A percentile compares a stretch with the other conserved stretches of the same genome.
Evolutionary conservation across 1,284 basidiomycete genomes (phyloP).

Genomic region (Microbotryum lychnidis-dioicae): DNA sequence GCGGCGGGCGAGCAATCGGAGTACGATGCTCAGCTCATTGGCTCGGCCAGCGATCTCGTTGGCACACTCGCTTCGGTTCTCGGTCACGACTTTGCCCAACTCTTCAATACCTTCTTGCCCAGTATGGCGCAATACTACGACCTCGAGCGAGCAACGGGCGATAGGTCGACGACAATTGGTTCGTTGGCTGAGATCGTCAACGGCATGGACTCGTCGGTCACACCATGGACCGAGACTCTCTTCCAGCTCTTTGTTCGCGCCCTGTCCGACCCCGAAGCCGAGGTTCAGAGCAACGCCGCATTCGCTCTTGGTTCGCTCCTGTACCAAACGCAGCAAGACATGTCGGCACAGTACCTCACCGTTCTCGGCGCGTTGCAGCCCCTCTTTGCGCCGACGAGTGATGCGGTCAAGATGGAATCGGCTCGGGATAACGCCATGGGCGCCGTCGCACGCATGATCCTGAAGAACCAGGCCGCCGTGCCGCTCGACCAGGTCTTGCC

Average conservation of each 20-base stretch:
- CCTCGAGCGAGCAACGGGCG: constrained; percentile 75
- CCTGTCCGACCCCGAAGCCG: constrained; percentile 73
- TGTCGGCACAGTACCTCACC: constrained; percentile 70
- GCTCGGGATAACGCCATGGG: constrained; percentile 95
- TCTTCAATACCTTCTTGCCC: constrained; percentile 79
- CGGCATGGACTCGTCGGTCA: constrained; percentile 91
- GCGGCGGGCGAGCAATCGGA: constrained; percentile 63
- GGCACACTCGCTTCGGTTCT: constrained; percentile 79
- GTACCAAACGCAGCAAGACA: constrained; percentile 75
- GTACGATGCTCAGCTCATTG: constrained; percentile 92
- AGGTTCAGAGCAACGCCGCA: constrained; percentile 92
- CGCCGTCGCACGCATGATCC: constrained; percentile 79
- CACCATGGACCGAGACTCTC: constrained; percentile 69
- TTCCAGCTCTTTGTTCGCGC: constrained; percentile 76
- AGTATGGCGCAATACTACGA: constrained; percentile 87
- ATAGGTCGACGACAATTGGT: constrained; percentile 88
- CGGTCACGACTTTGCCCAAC: constrained; percentile 73
- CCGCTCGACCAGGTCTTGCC: constrained; percentile 80
- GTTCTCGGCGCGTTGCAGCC: constrained; percentile 74
- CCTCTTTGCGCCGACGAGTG: constrained; percentile 63
- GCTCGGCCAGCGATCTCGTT: constrained; percentile 89
- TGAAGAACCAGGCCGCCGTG: constrained; percentile 69
- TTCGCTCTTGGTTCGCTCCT: constrained; percentile 89
- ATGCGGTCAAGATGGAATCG: constrained; percentile 55
- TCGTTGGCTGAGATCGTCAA: constrained; percentile 91